Evolutionary conservation across 176 grass and related monocot genomes (phyloP).

Genomic region (Pontederia crassipes): DNA sequence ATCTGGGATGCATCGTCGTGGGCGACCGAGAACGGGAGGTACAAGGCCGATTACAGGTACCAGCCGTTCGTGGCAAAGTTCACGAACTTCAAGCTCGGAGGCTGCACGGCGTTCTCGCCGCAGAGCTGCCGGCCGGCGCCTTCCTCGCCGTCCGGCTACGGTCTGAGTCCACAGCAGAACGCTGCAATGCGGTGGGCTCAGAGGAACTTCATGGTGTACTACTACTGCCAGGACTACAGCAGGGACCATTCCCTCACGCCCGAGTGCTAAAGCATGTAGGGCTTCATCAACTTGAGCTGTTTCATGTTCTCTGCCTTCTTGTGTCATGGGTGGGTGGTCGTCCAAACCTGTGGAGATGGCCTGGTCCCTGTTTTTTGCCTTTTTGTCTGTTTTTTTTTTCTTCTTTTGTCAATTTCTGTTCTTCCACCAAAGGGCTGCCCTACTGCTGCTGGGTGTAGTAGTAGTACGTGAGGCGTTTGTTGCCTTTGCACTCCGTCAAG

Average conservation of each 20-base stretch:
- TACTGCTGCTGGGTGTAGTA: conserved; percentile 15
- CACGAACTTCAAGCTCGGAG: conserved; percentile 30
- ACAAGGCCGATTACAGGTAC: conserved; percentile 56
- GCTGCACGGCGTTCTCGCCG: conserved; percentile 29
- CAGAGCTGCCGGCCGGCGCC: conserved; percentile 26
- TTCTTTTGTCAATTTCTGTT: no score
- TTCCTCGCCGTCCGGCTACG: conserved; percentile 23
- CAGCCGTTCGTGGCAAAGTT: conserved; percentile 51
- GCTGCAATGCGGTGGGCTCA: conserved; percentile 49
- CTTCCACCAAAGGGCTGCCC: not conserved
- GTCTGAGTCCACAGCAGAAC: conserved; percentile 29
- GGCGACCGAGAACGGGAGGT: conserved; percentile 65
- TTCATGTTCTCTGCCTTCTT: no score
- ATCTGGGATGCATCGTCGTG: conserved; percentile 85
- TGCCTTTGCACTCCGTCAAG: not conserved
- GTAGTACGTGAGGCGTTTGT: conserved; percentile 29
- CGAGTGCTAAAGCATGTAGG: conserved; percentile 29
- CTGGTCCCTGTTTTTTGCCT: no score
- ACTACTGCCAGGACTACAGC: conserved; percentile 43
- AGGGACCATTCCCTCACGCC: conserved; percentile 40
- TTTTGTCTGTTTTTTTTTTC: no score
- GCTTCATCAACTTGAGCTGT: no score
- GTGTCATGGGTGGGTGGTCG: not conserved
- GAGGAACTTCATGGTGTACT: conserved; percentile 44
- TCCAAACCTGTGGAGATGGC: no score